These are phyloP conservation scores for Leccinum broughii DNA, from an alignment of 768 basidiomycete genomes.

Conservation along the genomic window DNA sequence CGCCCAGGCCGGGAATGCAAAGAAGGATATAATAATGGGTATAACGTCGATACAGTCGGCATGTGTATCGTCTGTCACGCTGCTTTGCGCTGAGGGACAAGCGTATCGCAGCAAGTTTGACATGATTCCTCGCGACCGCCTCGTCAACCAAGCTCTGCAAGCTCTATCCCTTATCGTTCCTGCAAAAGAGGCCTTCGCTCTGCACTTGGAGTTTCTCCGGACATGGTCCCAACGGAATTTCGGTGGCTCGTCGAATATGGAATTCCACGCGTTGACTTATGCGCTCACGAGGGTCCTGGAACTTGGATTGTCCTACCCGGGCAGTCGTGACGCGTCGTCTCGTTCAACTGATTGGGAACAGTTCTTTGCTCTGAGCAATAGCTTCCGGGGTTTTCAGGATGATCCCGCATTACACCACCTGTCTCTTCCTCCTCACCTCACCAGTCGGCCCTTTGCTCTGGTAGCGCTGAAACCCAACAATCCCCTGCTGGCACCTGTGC, in stretches of 20 bases:
- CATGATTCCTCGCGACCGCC: conserved; percentile 51
- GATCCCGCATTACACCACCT: conserved; percentile 58
- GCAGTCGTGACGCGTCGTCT: conserved; percentile 14
- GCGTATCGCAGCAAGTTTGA: conserved; percentile 50
- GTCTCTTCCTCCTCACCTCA: conserved; percentile 33
- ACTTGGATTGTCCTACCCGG: conserved; percentile 31
- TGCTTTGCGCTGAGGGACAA: conserved; percentile 55
- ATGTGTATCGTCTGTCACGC: conserved; percentile 50
- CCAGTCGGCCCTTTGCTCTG: conserved; percentile 30
- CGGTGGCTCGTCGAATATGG: conserved; percentile 43
- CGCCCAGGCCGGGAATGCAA: conserved; percentile 12
- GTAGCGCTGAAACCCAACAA: conserved; percentile 37
- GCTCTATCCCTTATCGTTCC: conserved; percentile 65
- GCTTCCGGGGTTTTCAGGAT: conserved; percentile 51
- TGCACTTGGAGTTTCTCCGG: conserved; percentile 58
- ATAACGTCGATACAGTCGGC: conserved; percentile 50
- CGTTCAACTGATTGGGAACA: conserved; percentile 46
- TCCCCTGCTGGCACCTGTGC: conserved; percentile 52
- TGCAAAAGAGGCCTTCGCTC: conserved; percentile 49
- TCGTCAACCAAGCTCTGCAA: conserved; percentile 61
- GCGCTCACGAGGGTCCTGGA: conserved; percentile 54
- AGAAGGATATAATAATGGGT: conserved; percentile 19
- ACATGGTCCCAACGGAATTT: conserved; percentile 53
- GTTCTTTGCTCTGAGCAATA: conserved; percentile 43
- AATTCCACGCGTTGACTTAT: conserved; percentile 56